Evolutionary conservation across 192 early-diverging fungal species (phyloP).

Genomic region (Gonapodya prolifera): DNA sequence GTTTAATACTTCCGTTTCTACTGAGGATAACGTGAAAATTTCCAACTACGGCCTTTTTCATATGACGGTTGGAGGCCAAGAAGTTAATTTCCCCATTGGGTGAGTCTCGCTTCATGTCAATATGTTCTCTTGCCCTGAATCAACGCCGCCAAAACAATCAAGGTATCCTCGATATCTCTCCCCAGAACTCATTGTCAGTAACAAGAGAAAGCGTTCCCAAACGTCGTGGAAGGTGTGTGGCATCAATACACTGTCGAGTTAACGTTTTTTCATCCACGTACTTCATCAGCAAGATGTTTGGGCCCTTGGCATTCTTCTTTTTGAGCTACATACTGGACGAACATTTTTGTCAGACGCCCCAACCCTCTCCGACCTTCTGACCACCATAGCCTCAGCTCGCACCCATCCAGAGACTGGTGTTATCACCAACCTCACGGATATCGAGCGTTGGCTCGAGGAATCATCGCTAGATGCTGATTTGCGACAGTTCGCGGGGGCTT

Average conservation of each 20-base stretch:
- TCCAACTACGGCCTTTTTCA: slow-evolving; percentile 41
- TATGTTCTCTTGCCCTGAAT: neutral
- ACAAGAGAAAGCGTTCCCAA: neutral
- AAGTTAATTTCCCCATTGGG: slow-evolving; percentile 52
- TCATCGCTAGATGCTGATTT: neutral
- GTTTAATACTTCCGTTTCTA: no score
- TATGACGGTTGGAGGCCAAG: slow-evolving; percentile 37
- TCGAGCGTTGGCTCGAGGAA: neutral
- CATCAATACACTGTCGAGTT: neutral
- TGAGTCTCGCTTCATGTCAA: slow-evolving; percentile 12
- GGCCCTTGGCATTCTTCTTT: slow-evolving; percentile 39
- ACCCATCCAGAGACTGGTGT: neutral
- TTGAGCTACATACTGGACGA: slow-evolving; percentile 30
- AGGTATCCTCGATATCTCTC: slow-evolving; percentile 29
- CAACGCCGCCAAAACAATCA: no score
- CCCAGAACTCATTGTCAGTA: slow-evolving; percentile 12
- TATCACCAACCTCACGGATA: neutral
- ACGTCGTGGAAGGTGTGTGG: neutral
- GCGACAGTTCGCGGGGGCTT: neutral
- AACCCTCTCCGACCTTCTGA: neutral
- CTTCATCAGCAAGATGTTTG: slow-evolving; percentile 25
- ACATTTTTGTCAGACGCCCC: neutral
- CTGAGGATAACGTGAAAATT: slow-evolving; percentile 31
- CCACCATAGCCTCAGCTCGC: neutral
- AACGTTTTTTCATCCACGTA: neutral